Evolutionary conservation across 2,329 filamentous ascomycete species (phyloP), one percentile per base, ranked within the genome.

Genomic region (Epichloe sylvatica): DNA sequence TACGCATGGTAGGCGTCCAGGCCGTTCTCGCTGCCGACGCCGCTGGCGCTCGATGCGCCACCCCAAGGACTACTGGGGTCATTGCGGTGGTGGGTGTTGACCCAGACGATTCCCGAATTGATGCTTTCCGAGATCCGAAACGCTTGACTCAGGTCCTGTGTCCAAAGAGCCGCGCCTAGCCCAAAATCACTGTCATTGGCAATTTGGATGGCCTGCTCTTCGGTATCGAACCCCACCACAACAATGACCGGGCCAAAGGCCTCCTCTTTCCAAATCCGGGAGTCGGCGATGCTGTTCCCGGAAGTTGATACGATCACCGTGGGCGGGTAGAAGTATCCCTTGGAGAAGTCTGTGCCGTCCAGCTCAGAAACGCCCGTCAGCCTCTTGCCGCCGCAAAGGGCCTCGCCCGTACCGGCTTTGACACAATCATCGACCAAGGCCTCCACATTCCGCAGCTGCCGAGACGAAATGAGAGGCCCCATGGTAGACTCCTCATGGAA

Each of bases 241-340:
- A 83, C 76, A 63, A 85, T 81, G 38, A 90, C 86, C 8, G 86
- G 86, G 19, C 86, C 86, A 64, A 92, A 92, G 52, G 88, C 86
- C 65, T 92, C 86, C 63, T 89, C 83, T 57, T 79, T 76, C 72
- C 86, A 83, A 56, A 92, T 84, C 62, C 79, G 79, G 66, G 86
- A 84, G 60, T 78, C 67, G 36, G 73, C 55, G 77, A 89, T 73
- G 59, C 78, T 78, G 54, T 76, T 73, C 67, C 62, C 68, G 59
- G 73, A 33, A 43, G 80, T 69, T 0, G 63, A 67, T 0, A 62
- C 60, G 25, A 95, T 74, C 2, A 95, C 76, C 0, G 89, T 94
- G 0, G 86, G 86, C 46, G 84, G 75, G 66, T 81, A 94, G 70
- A 87, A 95, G 64, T 89, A 88, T 2, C 77, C 72, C 65, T 71